phyloP scores from a whole-genome alignment of 495 filamentous ascomycete genomes.

The Massariosphaeria phaeospora region DNA sequence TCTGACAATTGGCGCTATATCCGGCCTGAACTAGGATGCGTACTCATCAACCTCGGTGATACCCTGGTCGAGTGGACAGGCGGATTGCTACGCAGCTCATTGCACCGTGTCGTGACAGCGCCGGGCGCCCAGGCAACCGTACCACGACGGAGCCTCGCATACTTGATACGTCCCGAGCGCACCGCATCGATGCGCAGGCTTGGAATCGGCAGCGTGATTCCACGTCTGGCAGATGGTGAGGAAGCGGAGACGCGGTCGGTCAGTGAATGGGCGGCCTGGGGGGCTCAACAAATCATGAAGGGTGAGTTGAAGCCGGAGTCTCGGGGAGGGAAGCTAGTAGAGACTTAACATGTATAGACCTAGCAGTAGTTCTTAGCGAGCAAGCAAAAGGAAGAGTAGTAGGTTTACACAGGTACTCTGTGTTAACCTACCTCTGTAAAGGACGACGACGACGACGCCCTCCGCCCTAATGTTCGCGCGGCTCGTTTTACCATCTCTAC shows the following conservation, averaged over 20 bases:
- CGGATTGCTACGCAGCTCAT: constrained; percentile 1
- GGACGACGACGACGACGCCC: no score
- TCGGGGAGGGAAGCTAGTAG: constrained; percentile 4
- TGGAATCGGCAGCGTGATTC: constrained; percentile 8
- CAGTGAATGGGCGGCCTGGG: constrained; percentile 10
- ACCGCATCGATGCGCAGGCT: constrained; percentile 12
- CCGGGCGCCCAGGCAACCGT: constrained; percentile 2
- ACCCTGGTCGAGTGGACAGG: constrained; percentile 17
- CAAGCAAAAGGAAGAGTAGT: no score
- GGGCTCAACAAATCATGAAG: constrained; percentile 12
- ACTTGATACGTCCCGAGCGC: neutral
- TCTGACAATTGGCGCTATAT: constrained; percentile 10
- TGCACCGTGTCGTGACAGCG: constrained; percentile 10
- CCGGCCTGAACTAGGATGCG: constrained; percentile 1
- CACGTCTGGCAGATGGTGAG: constrained; percentile 1
- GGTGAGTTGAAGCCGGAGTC: constrained; percentile 14
- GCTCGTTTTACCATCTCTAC: no score
- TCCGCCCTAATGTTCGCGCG: no score
- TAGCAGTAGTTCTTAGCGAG: no score
- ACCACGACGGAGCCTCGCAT: constrained; percentile 10
- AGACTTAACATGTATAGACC: no score
- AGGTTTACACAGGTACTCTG: no score
- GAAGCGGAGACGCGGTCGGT: constrained; percentile 3
- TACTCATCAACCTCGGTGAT: constrained; percentile 8
- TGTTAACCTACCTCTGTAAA: no score